Evolutionary conservation across 2,329 filamentous ascomycete genomes (phyloP).

Genomic region (Bisporella sp.): DNA sequence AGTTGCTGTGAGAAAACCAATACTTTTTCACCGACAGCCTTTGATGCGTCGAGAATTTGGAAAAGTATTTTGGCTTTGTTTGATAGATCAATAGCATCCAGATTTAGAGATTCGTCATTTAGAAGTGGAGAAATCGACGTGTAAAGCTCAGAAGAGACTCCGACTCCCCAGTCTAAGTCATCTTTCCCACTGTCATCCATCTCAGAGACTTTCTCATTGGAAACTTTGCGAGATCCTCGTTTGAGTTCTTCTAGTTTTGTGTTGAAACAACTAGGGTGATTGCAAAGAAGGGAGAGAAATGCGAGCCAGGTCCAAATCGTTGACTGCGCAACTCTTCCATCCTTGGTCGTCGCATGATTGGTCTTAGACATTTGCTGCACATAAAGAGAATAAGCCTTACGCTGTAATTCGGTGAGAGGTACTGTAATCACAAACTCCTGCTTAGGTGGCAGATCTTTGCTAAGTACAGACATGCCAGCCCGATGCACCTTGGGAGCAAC

Average conservation of each 20-base stretch:
- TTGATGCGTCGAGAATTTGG: constrained; percentile 61
- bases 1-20: constrained; percentile 75
- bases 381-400: constrained; percentile 50
- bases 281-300: constrained; percentile 46
- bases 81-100: constrained; percentile 47
- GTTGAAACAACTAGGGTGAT: constrained; percentile 43
- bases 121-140: constrained; percentile 32
- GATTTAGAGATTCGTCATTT: constrained; percentile 17
- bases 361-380: constrained; percentile 31
- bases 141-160: constrained; percentile 23
- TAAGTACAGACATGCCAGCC: constrained; percentile 60
- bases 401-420: constrained; percentile 60
- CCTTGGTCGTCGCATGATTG: constrained; percentile 18
- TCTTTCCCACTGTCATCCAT: not conserved
- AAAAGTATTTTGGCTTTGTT: constrained; percentile 63
- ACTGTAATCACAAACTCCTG: constrained; percentile 76
- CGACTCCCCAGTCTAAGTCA: constrained; percentile 18
- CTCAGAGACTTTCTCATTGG: not conserved
- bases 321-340: constrained; percentile 31
- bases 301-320: constrained; percentile 47
- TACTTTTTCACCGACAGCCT: constrained; percentile 59
- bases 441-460: constrained; percentile 64
- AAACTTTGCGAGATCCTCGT: constrained; percentile 18
- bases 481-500: constrained; percentile 75
- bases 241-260: constrained; percentile 38